phyloP scores from a whole-genome alignment of 1,284 basidiomycete species.

The Taiwanofungus camphoratus region DNA sequence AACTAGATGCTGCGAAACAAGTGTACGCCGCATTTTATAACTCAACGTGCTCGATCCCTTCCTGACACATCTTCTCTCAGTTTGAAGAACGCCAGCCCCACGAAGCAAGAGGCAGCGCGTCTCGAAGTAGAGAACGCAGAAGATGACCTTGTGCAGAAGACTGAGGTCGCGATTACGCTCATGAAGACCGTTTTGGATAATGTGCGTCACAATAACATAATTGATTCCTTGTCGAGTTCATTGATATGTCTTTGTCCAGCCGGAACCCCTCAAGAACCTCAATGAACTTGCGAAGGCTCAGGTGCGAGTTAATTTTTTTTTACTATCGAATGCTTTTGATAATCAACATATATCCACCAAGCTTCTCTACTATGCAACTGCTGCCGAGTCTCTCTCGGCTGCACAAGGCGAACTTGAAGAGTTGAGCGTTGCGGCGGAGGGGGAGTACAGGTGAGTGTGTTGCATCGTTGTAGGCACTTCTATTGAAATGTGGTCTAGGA shows the following conservation, averaged over 20 bases:
- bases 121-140: constrained; percentile 93
- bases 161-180: constrained; percentile 94
- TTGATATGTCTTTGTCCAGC: constrained; percentile 44
- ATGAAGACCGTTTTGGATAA: constrained; percentile 99
- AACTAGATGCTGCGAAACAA: constrained; percentile 58
- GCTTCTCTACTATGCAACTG: constrained; percentile 79
- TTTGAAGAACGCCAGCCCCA: constrained; percentile 68
- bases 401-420: constrained; percentile 91
- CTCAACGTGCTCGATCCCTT: background rate
- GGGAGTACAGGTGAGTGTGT: constrained; percentile 73
- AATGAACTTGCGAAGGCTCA: constrained; percentile 90
- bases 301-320: constrained; percentile 31
- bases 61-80: constrained; percentile 30
- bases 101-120: constrained; percentile 83
- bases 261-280: constrained; percentile 92
- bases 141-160: constrained; percentile 94
- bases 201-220: constrained; percentile 40
- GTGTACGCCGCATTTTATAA: constrained; percentile 30
- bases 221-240: too few relatives aligned
- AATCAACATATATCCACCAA: constrained; percentile 28
- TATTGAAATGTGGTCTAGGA: constrained; percentile 37
- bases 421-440: constrained; percentile 83
- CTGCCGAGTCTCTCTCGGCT: constrained; percentile 78
- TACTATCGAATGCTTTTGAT: background rate
- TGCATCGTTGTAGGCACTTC: background rate